These are phyloP conservation scores for Breynia disticha DNA, from an alignment of 441 rosid genomes.

Conservation along the genomic window DNA sequence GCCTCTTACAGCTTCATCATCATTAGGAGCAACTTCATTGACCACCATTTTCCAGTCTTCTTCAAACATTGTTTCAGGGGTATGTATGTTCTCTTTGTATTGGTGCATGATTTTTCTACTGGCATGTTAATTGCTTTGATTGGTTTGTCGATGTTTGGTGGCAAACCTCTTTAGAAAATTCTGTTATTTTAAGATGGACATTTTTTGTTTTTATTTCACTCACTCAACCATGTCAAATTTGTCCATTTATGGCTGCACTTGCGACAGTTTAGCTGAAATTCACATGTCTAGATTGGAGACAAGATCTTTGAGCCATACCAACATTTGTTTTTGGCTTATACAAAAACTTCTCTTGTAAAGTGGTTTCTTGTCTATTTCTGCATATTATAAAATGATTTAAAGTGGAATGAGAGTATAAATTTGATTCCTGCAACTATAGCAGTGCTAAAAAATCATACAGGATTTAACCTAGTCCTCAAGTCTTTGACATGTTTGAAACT, in stretches of 20 bases:
- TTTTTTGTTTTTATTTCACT: background rate
- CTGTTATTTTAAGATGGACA: background rate
- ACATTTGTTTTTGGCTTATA: background rate
- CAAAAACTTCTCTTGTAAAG: too few species aligned
- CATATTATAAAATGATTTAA: too few species aligned
- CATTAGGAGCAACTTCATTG: constrained; percentile 18
- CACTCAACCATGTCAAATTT: background rate
- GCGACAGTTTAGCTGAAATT: background rate
- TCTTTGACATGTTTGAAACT: too few species aligned
- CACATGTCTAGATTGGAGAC: background rate
- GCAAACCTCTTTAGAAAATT: background rate
- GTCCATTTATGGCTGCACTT: background rate
- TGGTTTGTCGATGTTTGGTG: background rate
- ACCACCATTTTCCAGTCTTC: constrained; percentile 19
- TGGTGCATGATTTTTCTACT: constrained; percentile 2
- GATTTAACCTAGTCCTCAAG: too few species aligned
- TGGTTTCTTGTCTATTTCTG: too few species aligned
- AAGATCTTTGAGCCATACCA: background rate
- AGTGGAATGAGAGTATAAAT: too few species aligned
- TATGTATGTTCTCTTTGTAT: constrained; percentile 5
- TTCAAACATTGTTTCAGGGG: constrained; percentile 17
- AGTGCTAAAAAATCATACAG: too few species aligned
- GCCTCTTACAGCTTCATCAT: too few species aligned
- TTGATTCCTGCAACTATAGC: too few species aligned
- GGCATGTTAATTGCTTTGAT: background rate